phyloP scores from a whole-genome alignment of 352 stramenopile species.

The Globisporangium okanoganense region DNA sequence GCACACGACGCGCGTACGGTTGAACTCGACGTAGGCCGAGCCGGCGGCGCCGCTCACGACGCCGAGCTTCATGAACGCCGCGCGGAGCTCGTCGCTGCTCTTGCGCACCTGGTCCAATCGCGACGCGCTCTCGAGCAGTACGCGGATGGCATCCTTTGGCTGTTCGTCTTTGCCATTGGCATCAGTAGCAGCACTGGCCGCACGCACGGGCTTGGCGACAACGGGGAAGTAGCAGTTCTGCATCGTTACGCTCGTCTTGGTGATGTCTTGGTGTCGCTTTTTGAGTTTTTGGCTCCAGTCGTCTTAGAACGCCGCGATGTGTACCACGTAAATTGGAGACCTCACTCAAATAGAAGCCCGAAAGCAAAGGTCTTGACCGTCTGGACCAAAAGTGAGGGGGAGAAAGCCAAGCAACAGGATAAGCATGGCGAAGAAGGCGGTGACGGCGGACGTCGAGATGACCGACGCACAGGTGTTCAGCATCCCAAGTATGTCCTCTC shows the following conservation, averaged over 20 bases:
- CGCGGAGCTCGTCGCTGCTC: conserved; percentile 79
- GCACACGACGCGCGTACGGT: conserved; percentile 84
- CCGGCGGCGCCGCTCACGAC: conserved; percentile 78
- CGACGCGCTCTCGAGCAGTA: conserved; percentile 21
- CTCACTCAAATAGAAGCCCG: conserved; percentile 1
- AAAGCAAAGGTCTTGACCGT: conserved; percentile 11
- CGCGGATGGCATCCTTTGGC: conserved; percentile 17
- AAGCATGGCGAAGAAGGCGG: conserved; percentile 25
- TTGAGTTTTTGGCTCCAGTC: conserved; percentile 13
- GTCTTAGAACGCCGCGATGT: neutral
- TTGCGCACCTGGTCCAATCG: conserved; percentile 34
- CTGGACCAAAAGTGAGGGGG: neutral
- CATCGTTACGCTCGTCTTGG: conserved; percentile 30
- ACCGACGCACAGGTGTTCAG: conserved; percentile 30
- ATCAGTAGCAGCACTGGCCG: conserved; percentile 10
- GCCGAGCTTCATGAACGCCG: conserved; percentile 81
- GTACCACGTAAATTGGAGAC: neutral
- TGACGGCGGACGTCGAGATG: conserved; percentile 21
- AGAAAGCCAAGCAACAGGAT: neutral
- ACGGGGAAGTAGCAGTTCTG: conserved; percentile 86
- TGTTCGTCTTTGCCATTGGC: conserved; percentile 1
- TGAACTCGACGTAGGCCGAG: conserved; percentile 88
- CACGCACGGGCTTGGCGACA: conserved; percentile 20
- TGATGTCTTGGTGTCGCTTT: neutral
- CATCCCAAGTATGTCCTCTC: conserved; percentile 36